These are phyloP conservation scores for Pichia sp. DNA, from an alignment of 1,139 yeast species.

Conservation along the genomic window DNA sequence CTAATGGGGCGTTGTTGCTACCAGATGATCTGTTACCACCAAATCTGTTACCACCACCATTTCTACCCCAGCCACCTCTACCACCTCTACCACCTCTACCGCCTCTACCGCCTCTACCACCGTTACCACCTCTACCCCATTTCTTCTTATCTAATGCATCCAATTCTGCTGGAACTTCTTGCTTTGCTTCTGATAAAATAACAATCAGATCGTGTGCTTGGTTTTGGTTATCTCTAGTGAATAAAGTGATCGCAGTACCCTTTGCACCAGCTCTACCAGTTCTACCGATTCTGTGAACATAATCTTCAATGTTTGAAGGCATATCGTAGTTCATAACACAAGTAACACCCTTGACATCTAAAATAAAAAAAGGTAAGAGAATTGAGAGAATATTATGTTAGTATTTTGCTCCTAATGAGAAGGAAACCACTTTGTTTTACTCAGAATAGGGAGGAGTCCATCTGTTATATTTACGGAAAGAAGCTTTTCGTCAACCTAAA, in stretches of 20 bases:
- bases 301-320: conserved; percentile 88
- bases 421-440: too few species aligned
- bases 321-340: conserved; percentile 91
- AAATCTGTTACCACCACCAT: conserved; percentile 25
- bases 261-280: conserved; percentile 84
- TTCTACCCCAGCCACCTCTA: conserved; percentile 33
- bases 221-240: conserved; percentile 80
- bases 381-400: conserved; percentile 5
- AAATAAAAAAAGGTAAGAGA: conserved; percentile 1
- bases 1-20: conserved; percentile 21
- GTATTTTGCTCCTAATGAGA: conserved; percentile 1
- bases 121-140: conserved; percentile 40
- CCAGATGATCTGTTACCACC: conserved; percentile 30
- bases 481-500: too few species aligned
- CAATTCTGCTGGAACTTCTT: conserved; percentile 65
- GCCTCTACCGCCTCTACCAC: conserved; percentile 41
- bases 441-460: too few species aligned
- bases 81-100: conserved; percentile 42
- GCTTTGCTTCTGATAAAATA: conserved; percentile 94
- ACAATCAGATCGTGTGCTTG: conserved; percentile 88
- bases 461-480: too few species aligned
- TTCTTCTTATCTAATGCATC: conserved; percentile 43
- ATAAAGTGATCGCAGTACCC: conserved; percentile 87
- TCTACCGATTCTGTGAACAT: conserved; percentile 93
- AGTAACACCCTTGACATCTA: conserved; percentile 96